Percentiles rank a stretch among this genome's conserved stretches.
phyloP scores from a whole-genome alignment of 2,329 filamentous ascomycete species.

The Cladosporium sp. region DNA sequence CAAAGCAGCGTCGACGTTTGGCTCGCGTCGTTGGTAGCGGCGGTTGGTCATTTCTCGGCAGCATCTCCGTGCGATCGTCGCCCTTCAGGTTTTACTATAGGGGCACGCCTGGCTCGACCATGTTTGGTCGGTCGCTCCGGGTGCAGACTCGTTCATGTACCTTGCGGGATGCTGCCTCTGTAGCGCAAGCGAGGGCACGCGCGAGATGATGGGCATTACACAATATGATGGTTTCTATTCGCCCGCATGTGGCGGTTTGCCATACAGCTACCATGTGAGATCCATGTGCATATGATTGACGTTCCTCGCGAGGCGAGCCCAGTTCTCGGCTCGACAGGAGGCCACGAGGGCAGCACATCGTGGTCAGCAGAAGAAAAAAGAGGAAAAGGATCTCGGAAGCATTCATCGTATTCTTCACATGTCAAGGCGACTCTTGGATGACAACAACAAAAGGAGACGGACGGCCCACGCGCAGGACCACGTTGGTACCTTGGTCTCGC shows the following conservation, averaged over 20 bases:
- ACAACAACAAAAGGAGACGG: not conserved
- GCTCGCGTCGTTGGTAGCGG: not conserved
- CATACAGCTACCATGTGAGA: not conserved
- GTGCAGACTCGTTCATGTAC: not conserved
- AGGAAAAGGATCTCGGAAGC: not conserved
- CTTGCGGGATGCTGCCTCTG: not conserved
- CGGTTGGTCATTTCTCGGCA: not conserved
- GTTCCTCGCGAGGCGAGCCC: not conserved
- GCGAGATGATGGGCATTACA: not conserved
- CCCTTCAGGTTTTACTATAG: conserved; percentile 10
- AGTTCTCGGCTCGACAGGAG: not conserved
- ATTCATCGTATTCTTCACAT: not conserved
- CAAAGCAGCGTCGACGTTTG: not conserved
- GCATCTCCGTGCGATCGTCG: conserved; percentile 1
- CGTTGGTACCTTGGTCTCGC: not conserved
- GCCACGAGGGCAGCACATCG: not conserved
- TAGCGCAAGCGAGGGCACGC: not conserved
- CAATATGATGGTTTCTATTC: not conserved
- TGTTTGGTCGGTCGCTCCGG: not conserved
- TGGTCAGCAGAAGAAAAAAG: not conserved
- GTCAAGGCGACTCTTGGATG: not conserved
- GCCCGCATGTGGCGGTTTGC: not conserved
- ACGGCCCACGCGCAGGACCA: not conserved
- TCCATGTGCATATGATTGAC: conserved; percentile 5
- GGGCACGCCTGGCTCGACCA: not conserved